These are phyloP conservation scores for Paracorniculantispora psalliotae DNA, from an alignment of 2,329 filamentous ascomycete genomes.

Conservation along the genomic window DNA sequence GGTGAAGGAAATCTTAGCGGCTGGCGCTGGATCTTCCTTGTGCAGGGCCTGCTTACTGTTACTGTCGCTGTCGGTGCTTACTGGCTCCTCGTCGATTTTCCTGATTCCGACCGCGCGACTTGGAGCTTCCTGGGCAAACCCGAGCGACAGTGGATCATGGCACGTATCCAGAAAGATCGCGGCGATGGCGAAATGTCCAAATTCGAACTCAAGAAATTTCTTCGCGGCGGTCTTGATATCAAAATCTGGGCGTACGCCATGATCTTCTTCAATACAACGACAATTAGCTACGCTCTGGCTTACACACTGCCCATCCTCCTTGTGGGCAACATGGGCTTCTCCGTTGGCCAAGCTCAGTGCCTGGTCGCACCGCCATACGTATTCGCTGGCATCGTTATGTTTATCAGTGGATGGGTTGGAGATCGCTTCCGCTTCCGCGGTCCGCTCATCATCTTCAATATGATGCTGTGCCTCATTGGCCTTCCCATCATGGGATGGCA, in stretches of 20 bases:
- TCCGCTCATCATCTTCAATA: conserved; percentile 61
- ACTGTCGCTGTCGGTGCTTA: conserved; percentile 45
- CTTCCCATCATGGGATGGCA: conserved; percentile 69
- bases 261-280: conserved; percentile 62
- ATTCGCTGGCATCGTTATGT: conserved; percentile 61
- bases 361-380: conserved; percentile 66
- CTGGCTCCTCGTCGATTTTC: conserved; percentile 60
- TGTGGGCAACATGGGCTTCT: conserved; percentile 56
- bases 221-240: conserved; percentile 44
- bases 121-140: conserved; percentile 49
- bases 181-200: conserved; percentile 50
- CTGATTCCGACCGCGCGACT: conserved; percentile 47
- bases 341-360: conserved; percentile 59
- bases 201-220: conserved; percentile 45
- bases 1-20: conserved; percentile 50
- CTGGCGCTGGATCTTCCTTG: conserved; percentile 65
- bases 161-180: conserved; percentile 52
- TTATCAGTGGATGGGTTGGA: conserved; percentile 53
- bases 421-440: conserved; percentile 64
- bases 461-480: conserved; percentile 61
- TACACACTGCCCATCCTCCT: conserved; percentile 79
- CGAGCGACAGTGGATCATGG: conserved; percentile 50
- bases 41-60: conserved; percentile 50
- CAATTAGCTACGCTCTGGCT: conserved; percentile 68
- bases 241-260: conserved; percentile 59